Evolutionary conservation across 2,329 filamentous ascomycete genomes (phyloP), one percentile per base, ranked within the genome.

Genomic region (Botrytis paeoniae): DNA sequence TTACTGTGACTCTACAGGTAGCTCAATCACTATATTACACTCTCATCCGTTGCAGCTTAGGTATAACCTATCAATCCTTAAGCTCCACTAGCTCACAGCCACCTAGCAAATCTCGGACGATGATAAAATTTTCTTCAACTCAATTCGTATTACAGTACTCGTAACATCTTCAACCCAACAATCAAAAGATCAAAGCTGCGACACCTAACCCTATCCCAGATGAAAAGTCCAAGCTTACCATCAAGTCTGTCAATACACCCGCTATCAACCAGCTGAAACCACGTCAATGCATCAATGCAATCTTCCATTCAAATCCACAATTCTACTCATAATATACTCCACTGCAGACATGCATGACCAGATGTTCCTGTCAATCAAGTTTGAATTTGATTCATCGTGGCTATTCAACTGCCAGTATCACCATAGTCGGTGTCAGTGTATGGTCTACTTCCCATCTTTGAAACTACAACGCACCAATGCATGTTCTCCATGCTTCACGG

Each of bases 251-350:
- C 64, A 65, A 51, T 51, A 48, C 45, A 4, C 29, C n/a, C 22
- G 45, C 64, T 39, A 39, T 54, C 32, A 18, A 35, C 25, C 25
- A 39, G 45, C 64, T 54, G 64, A 68, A 68, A 54, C 64, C 20
- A 39, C 32, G 64, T 54, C 64, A 54, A 54, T 54, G 45, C 64
- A 62, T 41, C 60, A 68, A 68, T 68, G 64, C 64, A 68, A 29
- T 54, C 35, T n/a, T 9, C 3, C 16, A 54, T 66, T 9, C 45
- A 32, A 51, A 37, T 35, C 22, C 32, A 35, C 32, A 39, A 29
- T n/a, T 16, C 22, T 35, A n/a, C 16, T 68, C 64, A 68, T 3
- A 22, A 35, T 7, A 39, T 29, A 37, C 22, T 39, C 25, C 35
- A 54, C 59, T 35, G 9, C 35, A 14, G 45, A 64, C 9, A 54